A percentile compares a stretch with the other conserved stretches of the same genome.
These are phyloP conservation scores for Filobasidium floriforme DNA, from an alignment of 768 basidiomycete genomes.

Conservation along the genomic window DNA sequence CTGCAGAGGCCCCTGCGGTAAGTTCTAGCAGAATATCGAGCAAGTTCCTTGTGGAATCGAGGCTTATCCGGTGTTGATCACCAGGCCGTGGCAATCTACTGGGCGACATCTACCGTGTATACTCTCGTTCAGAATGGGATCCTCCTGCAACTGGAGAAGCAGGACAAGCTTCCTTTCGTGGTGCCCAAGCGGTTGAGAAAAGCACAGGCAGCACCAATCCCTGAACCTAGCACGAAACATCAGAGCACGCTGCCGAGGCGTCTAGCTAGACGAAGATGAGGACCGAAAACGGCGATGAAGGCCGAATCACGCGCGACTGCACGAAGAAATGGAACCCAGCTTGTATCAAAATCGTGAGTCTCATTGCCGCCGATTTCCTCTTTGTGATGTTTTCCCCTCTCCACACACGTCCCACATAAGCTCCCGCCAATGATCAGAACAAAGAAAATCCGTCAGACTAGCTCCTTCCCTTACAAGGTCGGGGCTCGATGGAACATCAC, in stretches of 20 bases:
- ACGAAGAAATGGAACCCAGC: not conserved
- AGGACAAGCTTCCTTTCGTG: not conserved
- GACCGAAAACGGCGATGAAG: not conserved
- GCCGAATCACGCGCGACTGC: not conserved
- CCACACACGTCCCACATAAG: not conserved
- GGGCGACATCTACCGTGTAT: conserved; percentile 43
- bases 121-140: conserved; percentile 40
- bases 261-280: not conserved
- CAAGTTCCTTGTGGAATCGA: not conserved
- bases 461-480: conserved; percentile 10
- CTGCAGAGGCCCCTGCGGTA: conserved; percentile 43
- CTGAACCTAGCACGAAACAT: not conserved
- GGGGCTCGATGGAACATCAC: conserved; percentile 4
- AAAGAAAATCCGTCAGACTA: conserved; percentile 15
- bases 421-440: conserved; percentile 20
- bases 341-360: not conserved
- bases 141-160: conserved; percentile 22
- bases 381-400: not conserved
- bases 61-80: not conserved
- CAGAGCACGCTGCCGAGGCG: not conserved
- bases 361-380: not conserved
- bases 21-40: conserved; percentile 22
- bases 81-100: conserved; percentile 45
- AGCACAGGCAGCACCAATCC: not conserved
- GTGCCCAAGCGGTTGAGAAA: not conserved